phyloP scores from a whole-genome alignment of 164 flowering plant genomes.

The Nymphaea thermarum region DNA sequence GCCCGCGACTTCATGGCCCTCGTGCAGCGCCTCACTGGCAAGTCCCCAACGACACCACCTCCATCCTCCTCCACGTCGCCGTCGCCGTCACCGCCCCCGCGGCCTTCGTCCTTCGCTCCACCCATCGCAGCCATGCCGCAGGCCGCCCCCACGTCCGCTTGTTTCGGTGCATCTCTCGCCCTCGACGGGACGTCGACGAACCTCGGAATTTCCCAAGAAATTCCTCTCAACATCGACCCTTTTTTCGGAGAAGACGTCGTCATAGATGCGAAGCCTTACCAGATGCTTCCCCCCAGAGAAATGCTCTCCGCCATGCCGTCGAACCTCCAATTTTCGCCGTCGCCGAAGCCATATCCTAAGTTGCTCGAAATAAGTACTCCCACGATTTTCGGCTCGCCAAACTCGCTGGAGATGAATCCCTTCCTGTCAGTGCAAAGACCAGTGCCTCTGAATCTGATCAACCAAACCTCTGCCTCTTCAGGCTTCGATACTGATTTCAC shows the following conservation, averaged over 20 bases:
- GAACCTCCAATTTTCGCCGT: background rate
- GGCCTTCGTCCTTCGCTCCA: no score
- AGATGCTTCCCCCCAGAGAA: background rate
- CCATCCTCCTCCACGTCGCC: background rate
- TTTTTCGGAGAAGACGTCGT: background rate
- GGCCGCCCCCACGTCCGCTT: background rate
- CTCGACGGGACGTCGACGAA: background rate
- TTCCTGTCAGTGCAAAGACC: no score
- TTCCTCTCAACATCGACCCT: background rate
- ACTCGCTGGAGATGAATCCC: no score
- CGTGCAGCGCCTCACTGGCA: conserved; percentile 41
- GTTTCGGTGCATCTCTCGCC: background rate
- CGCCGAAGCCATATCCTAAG: background rate
- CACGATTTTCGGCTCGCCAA: no score
- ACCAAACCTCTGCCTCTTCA: no score
- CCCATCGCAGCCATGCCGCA: background rate
- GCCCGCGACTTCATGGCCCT: conserved; percentile 33
- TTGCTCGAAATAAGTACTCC: background rate
- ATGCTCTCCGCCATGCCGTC: background rate
- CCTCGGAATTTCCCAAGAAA: background rate
- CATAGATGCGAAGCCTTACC: background rate
- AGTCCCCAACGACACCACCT: conserved; percentile 3
- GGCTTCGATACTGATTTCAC: no score
- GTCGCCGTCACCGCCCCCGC: background rate
- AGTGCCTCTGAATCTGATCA: no score